Conservation (phyloP, 257 asterid species). For the Rubia yunnanensis region DNA sequence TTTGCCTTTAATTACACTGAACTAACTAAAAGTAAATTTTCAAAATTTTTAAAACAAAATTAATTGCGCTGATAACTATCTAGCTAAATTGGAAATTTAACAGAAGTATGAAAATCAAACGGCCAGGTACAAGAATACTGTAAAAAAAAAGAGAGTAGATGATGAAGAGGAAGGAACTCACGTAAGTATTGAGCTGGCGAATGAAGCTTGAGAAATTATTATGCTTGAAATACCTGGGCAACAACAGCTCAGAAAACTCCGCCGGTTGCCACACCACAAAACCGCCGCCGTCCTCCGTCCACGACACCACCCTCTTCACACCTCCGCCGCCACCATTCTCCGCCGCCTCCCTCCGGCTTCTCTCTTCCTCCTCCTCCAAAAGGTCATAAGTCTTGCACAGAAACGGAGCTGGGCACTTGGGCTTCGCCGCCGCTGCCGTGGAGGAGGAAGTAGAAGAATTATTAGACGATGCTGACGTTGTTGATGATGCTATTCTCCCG, state of each 20-base stretch:
- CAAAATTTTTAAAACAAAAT: too few relatives aligned
- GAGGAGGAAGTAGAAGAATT: neutral
- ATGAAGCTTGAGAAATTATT: slow-evolving; percentile 33
- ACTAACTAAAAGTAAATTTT: too few relatives aligned
- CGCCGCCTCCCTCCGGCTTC: neutral
- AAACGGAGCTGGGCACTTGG: slow-evolving; percentile 53
- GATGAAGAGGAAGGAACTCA: slow-evolving; percentile 14
- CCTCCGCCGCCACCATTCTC: neutral
- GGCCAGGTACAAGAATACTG: too few relatives aligned
- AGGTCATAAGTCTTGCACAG: slow-evolving; percentile 51
- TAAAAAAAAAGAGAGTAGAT: too few relatives aligned
- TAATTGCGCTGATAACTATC: too few relatives aligned
- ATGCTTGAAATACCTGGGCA: slow-evolving; percentile 35
- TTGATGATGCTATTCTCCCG: neutral
- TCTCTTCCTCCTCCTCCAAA: slow-evolving; percentile 39
- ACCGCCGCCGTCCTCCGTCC: slow-evolving; percentile 27
- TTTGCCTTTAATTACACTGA: too few relatives aligned
- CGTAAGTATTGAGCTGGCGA: slow-evolving; percentile 33
- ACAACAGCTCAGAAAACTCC: slow-evolving; percentile 21
- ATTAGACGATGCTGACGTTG: neutral
- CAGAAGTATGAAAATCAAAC: too few relatives aligned
- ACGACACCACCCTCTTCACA: slow-evolving; percentile 18
- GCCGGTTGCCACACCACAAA: slow-evolving; percentile 30
- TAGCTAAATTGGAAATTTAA: too few relatives aligned
- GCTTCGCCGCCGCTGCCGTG: neutral